These are phyloP conservation scores for Chrysopogon serrulatus DNA, from an alignment of 176 grass and related monocot genomes.

Conservation along the genomic window DNA sequence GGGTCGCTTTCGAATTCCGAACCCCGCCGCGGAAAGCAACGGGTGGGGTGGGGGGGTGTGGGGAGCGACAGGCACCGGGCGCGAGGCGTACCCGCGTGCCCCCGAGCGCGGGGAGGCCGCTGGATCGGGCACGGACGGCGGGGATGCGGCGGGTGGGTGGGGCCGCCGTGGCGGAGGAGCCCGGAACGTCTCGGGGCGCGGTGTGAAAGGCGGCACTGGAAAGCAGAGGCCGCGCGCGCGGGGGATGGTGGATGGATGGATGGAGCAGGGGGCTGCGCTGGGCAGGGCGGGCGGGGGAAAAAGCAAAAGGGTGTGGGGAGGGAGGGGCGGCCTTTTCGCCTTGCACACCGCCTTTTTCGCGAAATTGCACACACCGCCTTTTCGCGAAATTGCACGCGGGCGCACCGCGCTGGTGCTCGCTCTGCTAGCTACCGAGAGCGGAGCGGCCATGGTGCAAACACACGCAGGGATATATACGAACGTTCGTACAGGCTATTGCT, in stretches of 20 bases:
- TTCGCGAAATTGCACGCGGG: conserved; percentile 7
- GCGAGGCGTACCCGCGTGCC: no score
- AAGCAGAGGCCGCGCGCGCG: neutral
- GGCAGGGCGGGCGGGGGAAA: neutral
- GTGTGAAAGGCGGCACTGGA: neutral
- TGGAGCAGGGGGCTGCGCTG: neutral
- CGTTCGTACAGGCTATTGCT: no score
- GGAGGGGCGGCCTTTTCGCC: conserved; percentile 1
- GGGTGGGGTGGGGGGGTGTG: no score
- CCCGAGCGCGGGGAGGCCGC: no score
- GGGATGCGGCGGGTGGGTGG: neutral
- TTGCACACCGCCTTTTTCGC: no score
- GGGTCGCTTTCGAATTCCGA: conserved; percentile 20
- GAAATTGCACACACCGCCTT: neutral
- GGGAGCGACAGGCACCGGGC: neutral
- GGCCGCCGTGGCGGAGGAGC: no score
- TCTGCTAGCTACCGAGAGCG: no score
- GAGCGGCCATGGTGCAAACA: no score
- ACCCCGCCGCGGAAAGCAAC: conserved; percentile 24
- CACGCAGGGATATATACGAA: no score
- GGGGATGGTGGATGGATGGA: neutral
- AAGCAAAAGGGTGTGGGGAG: neutral
- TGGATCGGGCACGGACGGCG: neutral
- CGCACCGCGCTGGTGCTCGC: neutral
- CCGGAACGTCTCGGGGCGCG: no score